phyloP scores from a whole-genome alignment of 176 grass and related monocot genomes.

The Tillandsia fasciculata region DNA sequence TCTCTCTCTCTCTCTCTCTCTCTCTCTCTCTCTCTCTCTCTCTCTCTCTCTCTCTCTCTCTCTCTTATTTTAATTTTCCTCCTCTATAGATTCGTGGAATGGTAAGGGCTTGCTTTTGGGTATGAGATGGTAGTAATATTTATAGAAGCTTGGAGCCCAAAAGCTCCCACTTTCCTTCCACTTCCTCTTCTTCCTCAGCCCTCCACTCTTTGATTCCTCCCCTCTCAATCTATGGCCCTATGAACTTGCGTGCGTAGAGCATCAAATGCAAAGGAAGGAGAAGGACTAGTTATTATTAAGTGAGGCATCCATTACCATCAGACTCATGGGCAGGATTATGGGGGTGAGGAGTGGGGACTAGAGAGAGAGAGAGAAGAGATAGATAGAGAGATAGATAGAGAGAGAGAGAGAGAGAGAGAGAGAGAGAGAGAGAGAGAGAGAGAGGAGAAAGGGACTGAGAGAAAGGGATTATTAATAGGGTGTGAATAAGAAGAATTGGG shows the following conservation, averaged over 20 bases:
- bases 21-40: conserved; percentile 5
- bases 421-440: conserved; percentile 14
- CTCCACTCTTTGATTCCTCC: not conserved
- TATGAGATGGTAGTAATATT: conserved; percentile 18
- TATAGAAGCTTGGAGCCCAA: conserved; percentile 21
- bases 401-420: conserved; percentile 6
- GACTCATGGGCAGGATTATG: conserved; percentile 32
- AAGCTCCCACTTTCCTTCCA: conserved; percentile 17
- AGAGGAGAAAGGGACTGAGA: conserved; percentile 1
- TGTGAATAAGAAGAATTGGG: conserved; percentile 27
- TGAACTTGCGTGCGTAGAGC: conserved; percentile 14
- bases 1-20: not conserved
- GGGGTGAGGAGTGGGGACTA: conserved; percentile 23
- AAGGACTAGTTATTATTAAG: conserved; percentile 28
- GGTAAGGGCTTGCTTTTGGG: conserved; percentile 18
- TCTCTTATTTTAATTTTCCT: conserved; percentile 6
- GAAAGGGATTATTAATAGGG: conserved; percentile 29
- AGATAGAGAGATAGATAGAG: too few relatives aligned
- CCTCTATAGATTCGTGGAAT: conserved; percentile 8
- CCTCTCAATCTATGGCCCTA: conserved; percentile 15
- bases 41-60: not conserved
- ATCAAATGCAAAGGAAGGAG: conserved; percentile 26
- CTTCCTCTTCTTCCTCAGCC: conserved; percentile 6
- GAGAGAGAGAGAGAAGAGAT: conserved; percentile 33
- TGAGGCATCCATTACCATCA: conserved; percentile 32